Evolutionary conservation across 306 rosid species (phyloP).

Genomic region (Quercus variabilis): DNA sequence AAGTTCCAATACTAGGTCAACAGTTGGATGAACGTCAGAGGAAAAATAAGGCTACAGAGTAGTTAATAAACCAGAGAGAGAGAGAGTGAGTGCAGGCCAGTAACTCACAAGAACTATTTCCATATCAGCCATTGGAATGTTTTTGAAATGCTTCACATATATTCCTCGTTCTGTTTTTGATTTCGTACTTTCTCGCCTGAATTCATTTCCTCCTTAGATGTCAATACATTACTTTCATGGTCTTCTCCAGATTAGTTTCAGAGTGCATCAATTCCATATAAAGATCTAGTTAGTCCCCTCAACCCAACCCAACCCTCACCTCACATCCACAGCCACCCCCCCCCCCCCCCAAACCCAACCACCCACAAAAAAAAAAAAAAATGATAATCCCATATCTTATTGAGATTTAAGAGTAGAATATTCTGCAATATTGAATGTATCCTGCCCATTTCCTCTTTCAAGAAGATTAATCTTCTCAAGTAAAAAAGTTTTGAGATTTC

Average conservation of each 20-base stretch:
- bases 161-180: slow-evolving; percentile 63
- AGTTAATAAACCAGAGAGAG: neutral
- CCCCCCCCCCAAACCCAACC: no score
- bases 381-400: neutral
- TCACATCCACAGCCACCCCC: neutral
- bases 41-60: neutral
- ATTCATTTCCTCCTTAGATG: slow-evolving; percentile 31
- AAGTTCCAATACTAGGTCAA: slow-evolving; percentile 24
- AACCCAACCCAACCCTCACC: no score
- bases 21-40: slow-evolving; percentile 5
- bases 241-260: neutral
- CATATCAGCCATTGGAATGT: slow-evolving; percentile 97
- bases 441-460: neutral
- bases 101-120: slow-evolving; percentile 90
- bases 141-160: slow-evolving; percentile 81
- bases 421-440: neutral
- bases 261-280: neutral
- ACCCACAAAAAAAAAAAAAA: neutral
- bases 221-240: slow-evolving; percentile 19
- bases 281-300: neutral
- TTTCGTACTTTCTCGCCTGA: slow-evolving; percentile 56
- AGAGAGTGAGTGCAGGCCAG: slow-evolving; percentile 1
- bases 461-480: neutral
- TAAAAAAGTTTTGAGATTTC: neutral
- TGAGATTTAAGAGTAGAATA: neutral